Conservation (phyloP, 2,329 filamentous ascomycete species). For the Xylariaceae sp. region DNA sequence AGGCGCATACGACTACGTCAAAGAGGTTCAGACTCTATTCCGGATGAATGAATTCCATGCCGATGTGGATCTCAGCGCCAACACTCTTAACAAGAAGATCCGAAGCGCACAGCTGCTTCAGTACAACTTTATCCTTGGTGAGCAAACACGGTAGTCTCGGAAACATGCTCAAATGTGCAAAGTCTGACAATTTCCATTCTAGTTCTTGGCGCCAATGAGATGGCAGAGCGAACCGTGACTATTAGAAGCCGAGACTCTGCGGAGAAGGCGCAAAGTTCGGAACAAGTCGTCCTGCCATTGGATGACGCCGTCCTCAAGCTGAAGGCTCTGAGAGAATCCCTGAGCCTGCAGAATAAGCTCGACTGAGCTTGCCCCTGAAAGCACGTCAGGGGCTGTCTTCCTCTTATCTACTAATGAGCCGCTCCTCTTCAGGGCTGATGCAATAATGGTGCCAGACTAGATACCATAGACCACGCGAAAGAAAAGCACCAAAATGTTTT, state of each 20-base stretch:
- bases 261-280: slow-evolving; percentile 25
- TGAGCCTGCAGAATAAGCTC: slow-evolving; percentile 14
- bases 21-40: slow-evolving; percentile 67
- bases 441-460: slow-evolving; percentile 6
- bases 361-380: slow-evolving; percentile 5
- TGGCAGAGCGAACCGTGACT: slow-evolving; percentile 26
- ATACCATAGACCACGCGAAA: slow-evolving; percentile 11
- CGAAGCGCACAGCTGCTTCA: slow-evolving; percentile 73
- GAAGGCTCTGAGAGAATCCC: slow-evolving; percentile 13
- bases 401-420: not conserved
- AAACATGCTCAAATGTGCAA: not conserved
- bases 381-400: not conserved
- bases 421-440: not conserved
- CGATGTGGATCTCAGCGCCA: slow-evolving; percentile 67
- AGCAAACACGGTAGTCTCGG: slow-evolving; percentile 35
- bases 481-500: not conserved
- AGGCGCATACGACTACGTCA: slow-evolving; percentile 66
- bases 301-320: slow-evolving; percentile 26
- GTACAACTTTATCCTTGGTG: slow-evolving; percentile 80
- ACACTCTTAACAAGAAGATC: slow-evolving; percentile 88
- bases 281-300: slow-evolving; percentile 24
- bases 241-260: slow-evolving; percentile 26
- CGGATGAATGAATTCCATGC: slow-evolving; percentile 64
- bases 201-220: slow-evolving; percentile 29
- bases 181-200: slow-evolving; percentile 5